phyloP scores from a whole-genome alignment of 1,284 basidiomycete genomes.

The Fomitopsis pinicola region DNA sequence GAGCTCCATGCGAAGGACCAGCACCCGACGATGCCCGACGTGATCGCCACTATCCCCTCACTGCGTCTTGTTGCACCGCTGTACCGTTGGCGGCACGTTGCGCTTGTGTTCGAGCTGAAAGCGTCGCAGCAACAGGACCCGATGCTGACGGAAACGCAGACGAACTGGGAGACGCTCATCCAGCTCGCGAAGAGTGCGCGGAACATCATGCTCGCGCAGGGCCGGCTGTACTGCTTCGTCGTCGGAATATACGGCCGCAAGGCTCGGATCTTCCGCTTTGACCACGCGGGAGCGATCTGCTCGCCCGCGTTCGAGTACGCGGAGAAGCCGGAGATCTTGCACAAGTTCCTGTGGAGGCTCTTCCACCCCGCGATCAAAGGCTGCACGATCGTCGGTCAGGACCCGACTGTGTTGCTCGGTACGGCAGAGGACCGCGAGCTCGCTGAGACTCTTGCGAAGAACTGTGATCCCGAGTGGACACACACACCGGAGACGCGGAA shows the following conservation, averaged over 20 bases:
- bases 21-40: neutral
- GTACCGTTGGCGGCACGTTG: neutral
- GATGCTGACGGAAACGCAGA: neutral
- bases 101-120: neutral
- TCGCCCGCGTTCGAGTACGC: neutral
- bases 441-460: neutral
- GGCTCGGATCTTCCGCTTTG: slow-evolving; percentile 9
- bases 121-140: neutral
- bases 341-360: neutral
- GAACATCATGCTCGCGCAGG: slow-evolving; percentile 9
- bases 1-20: neutral
- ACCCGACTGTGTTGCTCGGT: neutral
- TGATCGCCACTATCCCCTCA: neutral
- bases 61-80: too few species aligned
- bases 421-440: neutral
- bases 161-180: neutral
- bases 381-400: neutral
- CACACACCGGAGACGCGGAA: neutral
- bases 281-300: slow-evolving; percentile 2
- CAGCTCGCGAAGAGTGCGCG: slow-evolving; percentile 7
- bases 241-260: slow-evolving; percentile 11
- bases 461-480: neutral
- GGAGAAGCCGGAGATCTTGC: neutral
- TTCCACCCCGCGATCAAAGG: neutral
- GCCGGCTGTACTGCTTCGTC: slow-evolving; percentile 7